Base-by-base conservation (phyloP, 768 basidiomycete genomes). In the Lentinula lateritia region DNA sequence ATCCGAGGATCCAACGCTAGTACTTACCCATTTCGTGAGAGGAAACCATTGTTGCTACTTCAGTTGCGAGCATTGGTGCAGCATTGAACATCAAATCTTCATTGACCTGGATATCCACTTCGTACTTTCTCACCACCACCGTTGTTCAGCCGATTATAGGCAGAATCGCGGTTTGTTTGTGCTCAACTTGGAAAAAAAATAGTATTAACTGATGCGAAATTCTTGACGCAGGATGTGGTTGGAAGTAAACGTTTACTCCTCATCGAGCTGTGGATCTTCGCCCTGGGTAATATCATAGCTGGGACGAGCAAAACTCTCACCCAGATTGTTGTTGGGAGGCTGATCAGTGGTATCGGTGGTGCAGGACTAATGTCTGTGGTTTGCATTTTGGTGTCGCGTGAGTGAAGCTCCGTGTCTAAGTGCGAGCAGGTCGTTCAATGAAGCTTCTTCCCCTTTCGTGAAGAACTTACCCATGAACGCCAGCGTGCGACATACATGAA, bases 401-500 rank as follows among this genome's bases (percentile, higher is more conserved):
- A 52, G 69, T 66, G 20, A 2, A 34, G 3, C 28, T 20, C n/a
- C n/a, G 38, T 36, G 9, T 48, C 43, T 23, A 60, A 60, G 7
- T 9, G 3, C 32, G 15, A 20, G 18, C 23, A 42, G 18, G 23
- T 2, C 3, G 7, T 20, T 36, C n/a, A n/a, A n/a, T 35, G 42
- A 5, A 50, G 41, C n/a, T 16, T 41, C n/a, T 16, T 41, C 36
- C 34, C 5, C 9, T 43, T 38, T 43, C 39, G 18, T 42, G 5
- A 36, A 72, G 71, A 70, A 34, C 61, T 72, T 42, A 69, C 71
- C 6, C 65, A 66, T 43, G 71, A 70, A 61, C 61, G 65, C 41
- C 71, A 72, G 53, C 62, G 71, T 20, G 67, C 67, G n/a, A 63
- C 68, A 10, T 70, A 70, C 57, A 66, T 70, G 56, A 72, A 70